Evolutionary conservation across 306 rosid species (phyloP).

Genomic region (Citrullus mucosospermus): DNA sequence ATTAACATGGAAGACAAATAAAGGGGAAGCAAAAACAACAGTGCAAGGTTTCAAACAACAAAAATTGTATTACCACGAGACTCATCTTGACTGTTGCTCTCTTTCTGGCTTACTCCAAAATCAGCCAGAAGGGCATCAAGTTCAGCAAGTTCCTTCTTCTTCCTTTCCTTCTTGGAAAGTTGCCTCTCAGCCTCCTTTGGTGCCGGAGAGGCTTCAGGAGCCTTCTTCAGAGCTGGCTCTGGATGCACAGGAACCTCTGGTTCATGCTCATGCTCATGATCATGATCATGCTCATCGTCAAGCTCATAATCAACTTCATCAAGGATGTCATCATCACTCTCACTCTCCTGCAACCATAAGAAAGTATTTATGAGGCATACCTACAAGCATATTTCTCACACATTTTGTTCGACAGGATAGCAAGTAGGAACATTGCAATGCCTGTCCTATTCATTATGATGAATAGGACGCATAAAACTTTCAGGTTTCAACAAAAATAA

Average conservation of each 20-base stretch:
- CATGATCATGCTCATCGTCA: constrained; percentile 84
- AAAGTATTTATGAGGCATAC: not conserved
- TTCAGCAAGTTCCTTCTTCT: constrained; percentile 93
- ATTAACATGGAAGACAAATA: not conserved
- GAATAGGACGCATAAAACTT: not conserved
- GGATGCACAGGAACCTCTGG: constrained; percentile 32
- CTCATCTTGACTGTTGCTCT: constrained; percentile 50
- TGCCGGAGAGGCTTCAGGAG: constrained; percentile 32
- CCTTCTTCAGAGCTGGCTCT: constrained; percentile 43
- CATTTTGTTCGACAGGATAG: not conserved
- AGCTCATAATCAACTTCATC: constrained; percentile 83
- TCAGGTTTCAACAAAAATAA: not conserved
- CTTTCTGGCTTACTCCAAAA: constrained; percentile 59
- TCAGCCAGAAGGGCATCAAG: constrained; percentile 94
- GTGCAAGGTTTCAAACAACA: not conserved
- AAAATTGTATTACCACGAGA: constrained; percentile 39
- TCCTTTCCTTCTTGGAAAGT: constrained; percentile 80
- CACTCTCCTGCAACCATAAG: constrained; percentile 43
- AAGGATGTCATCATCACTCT: constrained; percentile 77
- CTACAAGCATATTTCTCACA: not conserved
- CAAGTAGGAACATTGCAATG: not conserved
- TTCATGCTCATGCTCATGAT: constrained; percentile 49
- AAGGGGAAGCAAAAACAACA: not conserved
- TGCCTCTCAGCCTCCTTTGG: constrained; percentile 79
- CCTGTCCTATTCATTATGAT: not conserved